phyloP scores from a whole-genome alignment of 31 red algal genomes.

The Odonthalia washingtoniensis region DNA sequence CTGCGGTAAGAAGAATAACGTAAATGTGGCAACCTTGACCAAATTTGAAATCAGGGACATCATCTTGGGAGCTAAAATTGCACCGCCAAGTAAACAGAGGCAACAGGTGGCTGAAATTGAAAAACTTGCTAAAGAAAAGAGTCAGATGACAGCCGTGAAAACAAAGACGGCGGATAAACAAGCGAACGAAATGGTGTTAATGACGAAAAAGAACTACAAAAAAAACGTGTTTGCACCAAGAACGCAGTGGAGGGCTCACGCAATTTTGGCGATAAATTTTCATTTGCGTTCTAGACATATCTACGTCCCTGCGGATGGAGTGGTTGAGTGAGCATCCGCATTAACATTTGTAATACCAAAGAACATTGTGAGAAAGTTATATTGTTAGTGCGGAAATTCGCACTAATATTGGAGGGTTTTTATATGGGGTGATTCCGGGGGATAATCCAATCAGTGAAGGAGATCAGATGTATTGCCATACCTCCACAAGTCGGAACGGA shows the following conservation, averaged over 20 bases:
- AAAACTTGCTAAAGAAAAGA: conserved; percentile 88
- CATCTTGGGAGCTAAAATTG: conserved; percentile 94
- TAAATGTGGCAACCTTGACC: conserved; percentile 94
- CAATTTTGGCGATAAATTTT: conserved; percentile 87
- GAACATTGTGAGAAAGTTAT: conserved; percentile 85
- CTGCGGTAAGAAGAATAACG: conserved; percentile 99
- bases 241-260: conserved; percentile 93
- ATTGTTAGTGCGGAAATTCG: conserved; percentile 82
- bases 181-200: conserved; percentile 83
- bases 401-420: conserved; percentile 85
- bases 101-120: conserved; percentile 97
- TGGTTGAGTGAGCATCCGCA: conserved; percentile 18
- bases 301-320: conserved; percentile 73
- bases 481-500: conserved; percentile 92
- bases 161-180: conserved; percentile 85
- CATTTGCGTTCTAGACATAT: conserved; percentile 88
- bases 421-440: conserved; percentile 76
- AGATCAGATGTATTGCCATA: conserved; percentile 82
- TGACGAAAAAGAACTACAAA: conserved; percentile 92
- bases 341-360: conserved; percentile 92
- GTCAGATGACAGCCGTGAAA: conserved; percentile 90
- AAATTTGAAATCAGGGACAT: conserved; percentile 95
- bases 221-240: conserved; percentile 84
- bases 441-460: conserved; percentile 77
- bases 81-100: conserved; percentile 81